Evolutionary conservation across 2,329 filamentous ascomycete genomes (phyloP), one percentile per base, ranked within the genome.

Genomic region (Chrysosporium keratinophilum): DNA sequence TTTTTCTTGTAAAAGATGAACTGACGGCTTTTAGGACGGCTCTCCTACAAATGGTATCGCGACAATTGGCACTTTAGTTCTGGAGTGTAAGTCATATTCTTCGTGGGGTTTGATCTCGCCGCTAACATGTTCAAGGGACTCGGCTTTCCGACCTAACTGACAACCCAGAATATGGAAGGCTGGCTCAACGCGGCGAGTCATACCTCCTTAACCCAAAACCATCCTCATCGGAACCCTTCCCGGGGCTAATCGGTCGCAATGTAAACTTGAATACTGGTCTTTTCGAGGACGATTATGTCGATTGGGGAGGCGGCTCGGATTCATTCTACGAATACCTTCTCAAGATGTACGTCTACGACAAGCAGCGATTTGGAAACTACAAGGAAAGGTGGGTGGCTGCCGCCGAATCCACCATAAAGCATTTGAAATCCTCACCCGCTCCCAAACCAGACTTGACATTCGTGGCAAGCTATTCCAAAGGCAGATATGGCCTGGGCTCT

Each of bases 291-390:
- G 77, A 77, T 20, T 63, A 60, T 1, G 88, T 89, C 50, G 85
- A 86, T 43, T 95, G 88, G 88, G 78, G 80, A 39, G 87, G 84
- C 49, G 84, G 85, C 5, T 79, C 78, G 31, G 88, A 94, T 67
- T 87, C 82, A 42, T 94, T 84, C 71, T 95, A 94, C 71, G 88
- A 94, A 70, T 94, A 94, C 63, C 78, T 95, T 33, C 84, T 95
- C 68, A 95, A 95, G 74, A 91, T 93, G 86, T 94, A 83, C 62
- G 69, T 91, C 52, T 94, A 94, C 66, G 84, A 91, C 64, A 75
- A 80, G 0, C 61, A 67, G 5, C 76, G 80, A 2, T 94, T 86
- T 62, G 69, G 63, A 1, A 57, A 68, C 2, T 88, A 91, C 71
- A 81, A 77, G 62, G 83, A 90, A 58, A 59, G 59, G 59, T 95